Conservation (phyloP, 257 asterid genomes). For the Solanum chmielewskii region DNA sequence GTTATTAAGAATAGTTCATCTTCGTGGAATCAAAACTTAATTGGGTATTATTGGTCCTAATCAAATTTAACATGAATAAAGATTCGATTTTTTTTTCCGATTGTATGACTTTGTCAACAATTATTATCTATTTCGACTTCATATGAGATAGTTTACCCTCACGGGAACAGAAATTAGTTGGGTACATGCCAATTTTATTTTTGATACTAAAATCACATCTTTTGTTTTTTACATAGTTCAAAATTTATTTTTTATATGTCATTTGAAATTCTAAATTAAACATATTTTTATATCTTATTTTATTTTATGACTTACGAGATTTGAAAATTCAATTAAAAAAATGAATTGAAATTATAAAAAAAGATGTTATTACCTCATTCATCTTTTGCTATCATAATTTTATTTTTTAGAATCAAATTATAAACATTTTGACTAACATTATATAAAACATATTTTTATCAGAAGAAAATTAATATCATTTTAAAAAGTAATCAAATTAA, state of each 20-base stretch:
- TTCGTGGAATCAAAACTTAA: not conserved
- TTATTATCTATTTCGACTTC: not conserved
- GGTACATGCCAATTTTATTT: not conserved
- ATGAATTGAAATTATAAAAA: not conserved
- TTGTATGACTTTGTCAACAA: not conserved
- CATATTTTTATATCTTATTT: not conserved
- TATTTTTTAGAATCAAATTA: no score
- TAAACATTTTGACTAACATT: no score
- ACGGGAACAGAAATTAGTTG: not conserved
- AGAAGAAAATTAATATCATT: not conserved
- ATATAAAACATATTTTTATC: fast-evolving
- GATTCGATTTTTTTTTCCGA: no score
- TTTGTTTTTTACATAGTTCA: not conserved
- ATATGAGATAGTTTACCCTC: not conserved
- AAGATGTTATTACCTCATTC: fast-evolving
- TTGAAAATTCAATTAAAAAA: not conserved
- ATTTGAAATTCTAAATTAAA: not conserved
- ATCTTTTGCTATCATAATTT: fast-evolving
- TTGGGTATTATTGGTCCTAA: not conserved
- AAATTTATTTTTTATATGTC: fast-evolving
- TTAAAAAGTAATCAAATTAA: no score
- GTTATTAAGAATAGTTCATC: not conserved
- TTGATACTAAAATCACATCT: not conserved
- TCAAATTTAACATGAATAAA: not conserved
- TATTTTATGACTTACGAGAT: not conserved